phyloP scores from a whole-genome alignment of 345 rosid species.

The Isatis tinctoria region DNA sequence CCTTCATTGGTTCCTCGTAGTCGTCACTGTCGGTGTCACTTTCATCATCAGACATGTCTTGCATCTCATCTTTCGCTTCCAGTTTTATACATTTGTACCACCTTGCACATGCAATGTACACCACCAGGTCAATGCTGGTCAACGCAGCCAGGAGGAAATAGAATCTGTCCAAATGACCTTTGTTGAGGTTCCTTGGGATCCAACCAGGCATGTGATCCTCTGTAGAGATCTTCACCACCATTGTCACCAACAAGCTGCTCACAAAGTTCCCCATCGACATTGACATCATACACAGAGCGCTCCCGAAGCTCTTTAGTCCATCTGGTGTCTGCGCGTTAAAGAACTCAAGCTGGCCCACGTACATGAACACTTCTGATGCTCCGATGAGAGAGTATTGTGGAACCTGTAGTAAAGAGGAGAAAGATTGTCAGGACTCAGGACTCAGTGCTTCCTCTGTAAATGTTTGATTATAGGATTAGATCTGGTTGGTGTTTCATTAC shows the following conservation, averaged over 20 bases:
- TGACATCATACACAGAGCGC: slow-evolving; percentile 95
- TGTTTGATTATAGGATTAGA: not conserved
- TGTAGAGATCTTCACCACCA: slow-evolving; percentile 90
- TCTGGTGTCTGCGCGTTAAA: slow-evolving; percentile 97
- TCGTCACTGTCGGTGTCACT: slow-evolving; percentile 29
- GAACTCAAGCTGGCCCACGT: slow-evolving; percentile 93
- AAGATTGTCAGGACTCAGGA: not conserved
- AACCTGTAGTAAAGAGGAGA: slow-evolving; percentile 45
- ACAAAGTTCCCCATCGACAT: slow-evolving; percentile 98
- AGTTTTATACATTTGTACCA: slow-evolving; percentile 81
- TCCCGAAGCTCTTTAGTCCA: slow-evolving; percentile 91
- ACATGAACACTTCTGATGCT: slow-evolving; percentile 99
- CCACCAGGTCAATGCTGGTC: slow-evolving; percentile 56
- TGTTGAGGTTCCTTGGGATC: slow-evolving; percentile 95
- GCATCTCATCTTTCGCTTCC: slow-evolving; percentile 47
- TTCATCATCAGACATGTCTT: slow-evolving; percentile 28
- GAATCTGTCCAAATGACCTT: slow-evolving; percentile 90
- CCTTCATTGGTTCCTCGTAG: slow-evolving; percentile 24
- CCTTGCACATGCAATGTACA: slow-evolving; percentile 70
- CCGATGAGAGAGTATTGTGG: slow-evolving; percentile 92
- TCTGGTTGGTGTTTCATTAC: slow-evolving; percentile 20
- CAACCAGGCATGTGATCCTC: slow-evolving; percentile 91
- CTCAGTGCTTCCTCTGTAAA: not conserved
- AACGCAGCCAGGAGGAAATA: slow-evolving; percentile 85
- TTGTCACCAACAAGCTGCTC: slow-evolving; percentile 88